phyloP scores from a whole-genome alignment of 2,329 filamentous ascomycete genomes.

The Cladosporium colombiae region DNA sequence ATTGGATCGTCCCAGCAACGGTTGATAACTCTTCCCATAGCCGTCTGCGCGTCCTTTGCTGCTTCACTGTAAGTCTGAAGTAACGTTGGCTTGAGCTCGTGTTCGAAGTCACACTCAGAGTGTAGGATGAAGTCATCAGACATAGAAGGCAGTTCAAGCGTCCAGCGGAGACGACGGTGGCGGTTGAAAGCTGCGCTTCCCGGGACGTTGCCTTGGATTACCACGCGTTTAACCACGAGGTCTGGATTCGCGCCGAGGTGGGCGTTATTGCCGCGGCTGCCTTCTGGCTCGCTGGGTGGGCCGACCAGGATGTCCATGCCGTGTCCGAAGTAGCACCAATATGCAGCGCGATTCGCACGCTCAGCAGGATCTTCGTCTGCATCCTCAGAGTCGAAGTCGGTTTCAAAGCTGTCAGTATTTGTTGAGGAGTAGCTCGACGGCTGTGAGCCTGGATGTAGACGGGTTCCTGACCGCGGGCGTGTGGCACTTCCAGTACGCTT shows the following conservation, averaged over 20 bases:
- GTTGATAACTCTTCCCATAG: slow-evolving; percentile 46
- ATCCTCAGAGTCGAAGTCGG: slow-evolving; percentile 49
- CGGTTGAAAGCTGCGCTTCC: slow-evolving; percentile 97
- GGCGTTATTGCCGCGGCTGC: slow-evolving; percentile 17
- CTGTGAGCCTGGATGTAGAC: slow-evolving; percentile 31
- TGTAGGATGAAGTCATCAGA: slow-evolving; percentile 53
- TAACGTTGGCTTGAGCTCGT: slow-evolving; percentile 61
- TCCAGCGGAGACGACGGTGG: slow-evolving; percentile 86
- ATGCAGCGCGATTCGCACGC: slow-evolving; percentile 59
- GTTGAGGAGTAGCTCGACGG: slow-evolving; percentile 42
- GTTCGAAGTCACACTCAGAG: slow-evolving; percentile 74
- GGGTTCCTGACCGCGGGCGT: slow-evolving; percentile 24
- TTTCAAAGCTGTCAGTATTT: slow-evolving; percentile 46
- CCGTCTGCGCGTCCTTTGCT: slow-evolving; percentile 49
- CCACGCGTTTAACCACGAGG: slow-evolving; percentile 84
- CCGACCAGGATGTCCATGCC: slow-evolving; percentile 95
- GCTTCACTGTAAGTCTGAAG: slow-evolving; percentile 51
- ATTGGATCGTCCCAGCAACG: slow-evolving; percentile 38
- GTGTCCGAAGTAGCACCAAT: slow-evolving; percentile 96
- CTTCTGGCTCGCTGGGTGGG: slow-evolving; percentile 56
- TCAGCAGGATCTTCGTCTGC: slow-evolving; percentile 64
- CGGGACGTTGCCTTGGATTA: slow-evolving; percentile 91
- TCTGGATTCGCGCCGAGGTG: slow-evolving; percentile 42
- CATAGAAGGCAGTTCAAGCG: slow-evolving; percentile 50
- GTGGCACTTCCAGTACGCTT: slow-evolving; percentile 30